Evolutionary conservation across 192 early-diverging fungal species (phyloP).

Genomic region (Entophlyctis luteolus): DNA sequence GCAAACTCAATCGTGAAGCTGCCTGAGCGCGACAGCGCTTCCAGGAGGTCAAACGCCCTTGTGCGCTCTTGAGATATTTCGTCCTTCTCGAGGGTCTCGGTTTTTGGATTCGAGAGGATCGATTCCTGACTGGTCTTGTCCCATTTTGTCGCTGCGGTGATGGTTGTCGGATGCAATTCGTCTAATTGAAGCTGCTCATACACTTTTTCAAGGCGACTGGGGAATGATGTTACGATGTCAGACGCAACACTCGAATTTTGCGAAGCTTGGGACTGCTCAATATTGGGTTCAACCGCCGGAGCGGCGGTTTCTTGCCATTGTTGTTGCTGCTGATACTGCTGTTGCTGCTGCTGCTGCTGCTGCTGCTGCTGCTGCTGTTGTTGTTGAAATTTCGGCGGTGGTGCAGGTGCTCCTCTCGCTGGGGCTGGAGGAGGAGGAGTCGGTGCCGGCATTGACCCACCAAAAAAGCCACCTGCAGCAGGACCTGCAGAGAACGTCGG

Average conservation of each 20-base stretch:
- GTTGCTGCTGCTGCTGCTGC: neutral
- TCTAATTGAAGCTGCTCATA: neutral
- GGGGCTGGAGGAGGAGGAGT: neutral
- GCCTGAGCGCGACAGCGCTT: constrained; percentile 26
- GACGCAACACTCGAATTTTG: neutral
- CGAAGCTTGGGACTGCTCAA: neutral
- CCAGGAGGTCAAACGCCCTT: constrained; percentile 24
- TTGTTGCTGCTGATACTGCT: constrained; percentile 10
- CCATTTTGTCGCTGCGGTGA: neutral
- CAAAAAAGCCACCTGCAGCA: neutral
- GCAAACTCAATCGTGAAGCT: neutral
- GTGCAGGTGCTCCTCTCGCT: neutral
- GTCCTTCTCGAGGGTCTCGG: neutral
- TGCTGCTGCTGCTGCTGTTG: constrained; percentile 7
- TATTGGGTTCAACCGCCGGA: neutral
- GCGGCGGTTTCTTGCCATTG: neutral
- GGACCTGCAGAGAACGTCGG: neutral
- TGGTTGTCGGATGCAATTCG: neutral
- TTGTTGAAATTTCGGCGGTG: neutral
- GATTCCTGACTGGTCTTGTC: neutral
- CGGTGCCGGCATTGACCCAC: neutral
- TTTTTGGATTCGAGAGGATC: neutral
- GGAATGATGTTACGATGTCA: neutral
- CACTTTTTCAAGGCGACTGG: neutral
- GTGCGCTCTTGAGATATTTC: neutral